Percentiles rank a stretch among this genome's conserved stretches.
These are phyloP conservation scores for Trichoderma polysporum DNA, from an alignment of 2,329 filamentous ascomycete species.

Conservation along the genomic window DNA sequence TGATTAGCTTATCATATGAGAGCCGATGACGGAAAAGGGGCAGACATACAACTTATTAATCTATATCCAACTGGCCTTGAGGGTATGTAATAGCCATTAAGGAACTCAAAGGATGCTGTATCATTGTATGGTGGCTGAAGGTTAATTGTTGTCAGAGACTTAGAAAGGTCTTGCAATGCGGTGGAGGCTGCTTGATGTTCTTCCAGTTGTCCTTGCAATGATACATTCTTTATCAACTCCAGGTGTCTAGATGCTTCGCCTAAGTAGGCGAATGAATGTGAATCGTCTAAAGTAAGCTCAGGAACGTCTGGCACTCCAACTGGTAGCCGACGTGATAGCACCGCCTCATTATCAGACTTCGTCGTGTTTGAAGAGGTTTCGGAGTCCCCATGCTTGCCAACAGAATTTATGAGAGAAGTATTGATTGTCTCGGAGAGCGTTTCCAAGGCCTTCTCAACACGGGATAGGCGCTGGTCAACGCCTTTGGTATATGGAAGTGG, in stretches of 20 bases:
- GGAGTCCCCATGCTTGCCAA: not conserved
- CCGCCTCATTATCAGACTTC: not conserved
- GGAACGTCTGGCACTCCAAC: not conserved
- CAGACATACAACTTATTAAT: not conserved
- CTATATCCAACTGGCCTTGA: not conserved
- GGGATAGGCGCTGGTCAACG: not conserved
- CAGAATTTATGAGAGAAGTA: not conserved
- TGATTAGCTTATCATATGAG: not conserved
- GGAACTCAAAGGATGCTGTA: not conserved
- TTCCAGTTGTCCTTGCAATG: not conserved
- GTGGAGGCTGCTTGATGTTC: not conserved
- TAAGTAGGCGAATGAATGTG: conserved; percentile 2
- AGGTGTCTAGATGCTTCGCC: not conserved
- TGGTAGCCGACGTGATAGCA: not conserved
- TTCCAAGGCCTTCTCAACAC: not conserved
- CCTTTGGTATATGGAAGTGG: not conserved
- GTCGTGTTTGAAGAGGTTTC: not conserved
- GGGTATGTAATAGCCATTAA: not conserved
- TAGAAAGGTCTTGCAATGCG: not conserved
- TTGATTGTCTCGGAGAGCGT: not conserved
- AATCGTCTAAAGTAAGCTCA: not conserved
- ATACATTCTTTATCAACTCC: not conserved
- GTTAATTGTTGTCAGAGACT: not conserved
- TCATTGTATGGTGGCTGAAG: not conserved
- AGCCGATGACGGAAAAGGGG: too few species aligned